phyloP scores from a whole-genome alignment of 202 grass and related monocot genomes.

The Tripidium arundinaceum region DNA sequence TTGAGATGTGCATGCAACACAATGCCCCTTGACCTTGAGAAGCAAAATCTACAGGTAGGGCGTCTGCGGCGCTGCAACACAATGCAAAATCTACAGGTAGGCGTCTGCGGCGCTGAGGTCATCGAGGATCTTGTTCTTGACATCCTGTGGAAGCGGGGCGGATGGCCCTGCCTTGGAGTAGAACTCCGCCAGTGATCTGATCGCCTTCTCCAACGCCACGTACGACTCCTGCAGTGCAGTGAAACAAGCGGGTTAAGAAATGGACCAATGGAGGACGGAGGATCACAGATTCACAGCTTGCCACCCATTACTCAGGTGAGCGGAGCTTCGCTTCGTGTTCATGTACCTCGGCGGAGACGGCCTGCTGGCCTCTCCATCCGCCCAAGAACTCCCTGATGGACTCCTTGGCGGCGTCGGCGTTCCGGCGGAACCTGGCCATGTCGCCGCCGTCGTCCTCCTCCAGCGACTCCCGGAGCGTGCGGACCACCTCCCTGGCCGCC shows the following conservation, averaged over 20 bases:
- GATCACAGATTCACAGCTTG: not conserved
- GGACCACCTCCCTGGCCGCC: slow-evolving; percentile 77
- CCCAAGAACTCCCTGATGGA: slow-evolving; percentile 79
- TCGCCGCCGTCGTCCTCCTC: slow-evolving; percentile 52
- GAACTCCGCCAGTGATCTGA: slow-evolving; percentile 74
- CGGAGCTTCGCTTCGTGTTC: not conserved
- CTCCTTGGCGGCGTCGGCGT: slow-evolving; percentile 78
- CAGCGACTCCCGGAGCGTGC: slow-evolving; percentile 83
- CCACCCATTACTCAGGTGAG: not conserved
- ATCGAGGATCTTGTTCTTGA: slow-evolving; percentile 60
- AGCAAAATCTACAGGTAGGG: slow-evolving; percentile 44
- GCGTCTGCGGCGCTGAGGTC: slow-evolving; percentile 70
- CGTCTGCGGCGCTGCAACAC: slow-evolving; percentile 59
- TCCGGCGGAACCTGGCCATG: slow-evolving; percentile 65
- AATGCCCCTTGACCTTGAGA: not conserved
- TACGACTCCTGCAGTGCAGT: slow-evolving; percentile 62
- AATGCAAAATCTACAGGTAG: slow-evolving; percentile 44
- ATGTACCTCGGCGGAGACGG: slow-evolving; percentile 59
- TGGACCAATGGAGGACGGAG: not conserved
- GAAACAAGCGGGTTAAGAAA: not conserved
- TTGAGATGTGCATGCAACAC: not conserved
- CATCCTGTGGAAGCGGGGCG: slow-evolving; percentile 53
- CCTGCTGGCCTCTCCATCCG: slow-evolving; percentile 63
- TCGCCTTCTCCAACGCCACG: slow-evolving; percentile 72
- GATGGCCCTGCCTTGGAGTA: slow-evolving; percentile 84